Evolutionary conservation across 2,329 filamentous ascomycete species (phyloP).

Genomic region (Pyrenochaeta sp.): DNA sequence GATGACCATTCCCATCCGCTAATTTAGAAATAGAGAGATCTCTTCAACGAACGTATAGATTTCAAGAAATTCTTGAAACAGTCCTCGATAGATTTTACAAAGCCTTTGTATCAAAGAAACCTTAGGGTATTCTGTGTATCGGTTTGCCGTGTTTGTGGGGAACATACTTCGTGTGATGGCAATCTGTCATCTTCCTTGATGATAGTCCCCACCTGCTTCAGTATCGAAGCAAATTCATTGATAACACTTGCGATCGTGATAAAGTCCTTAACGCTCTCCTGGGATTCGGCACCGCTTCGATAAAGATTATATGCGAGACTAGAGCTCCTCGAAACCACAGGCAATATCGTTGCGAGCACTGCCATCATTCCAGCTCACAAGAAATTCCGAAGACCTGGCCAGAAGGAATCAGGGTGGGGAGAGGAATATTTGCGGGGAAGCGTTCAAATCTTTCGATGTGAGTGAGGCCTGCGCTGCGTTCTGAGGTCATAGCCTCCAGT

Average conservation of each 20-base stretch:
- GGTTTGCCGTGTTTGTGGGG: neutral
- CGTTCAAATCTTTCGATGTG: constrained; percentile 26
- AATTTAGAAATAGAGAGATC: too few relatives aligned
- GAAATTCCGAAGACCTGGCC: constrained; percentile 1
- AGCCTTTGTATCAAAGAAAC: neutral
- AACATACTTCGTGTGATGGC: constrained; percentile 45
- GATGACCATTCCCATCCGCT: neutral
- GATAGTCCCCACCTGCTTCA: constrained; percentile 50
- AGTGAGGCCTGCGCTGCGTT: constrained; percentile 24
- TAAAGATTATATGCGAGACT: constrained; percentile 46
- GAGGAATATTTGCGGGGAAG: constrained; percentile 11
- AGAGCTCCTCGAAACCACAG: constrained; percentile 44
- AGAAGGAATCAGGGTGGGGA: constrained; percentile 15
- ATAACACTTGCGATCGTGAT: constrained; percentile 43
- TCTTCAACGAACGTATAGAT: too few relatives aligned
- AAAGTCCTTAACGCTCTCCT: constrained; percentile 35
- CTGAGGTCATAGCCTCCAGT: constrained; percentile 36
- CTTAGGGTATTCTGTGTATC: neutral
- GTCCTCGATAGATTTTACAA: too few relatives aligned
- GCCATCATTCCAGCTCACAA: constrained; percentile 35
- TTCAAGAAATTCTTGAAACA: too few relatives aligned
- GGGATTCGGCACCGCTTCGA: constrained; percentile 34
- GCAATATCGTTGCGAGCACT: constrained; percentile 46
- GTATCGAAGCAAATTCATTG: constrained; percentile 44
- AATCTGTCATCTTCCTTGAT: constrained; percentile 49